A percentile compares a stretch with the other conserved stretches of the same genome.
phyloP scores from a whole-genome alignment of 164 flowering plant species.

The Magnolia changhungtana region DNA sequence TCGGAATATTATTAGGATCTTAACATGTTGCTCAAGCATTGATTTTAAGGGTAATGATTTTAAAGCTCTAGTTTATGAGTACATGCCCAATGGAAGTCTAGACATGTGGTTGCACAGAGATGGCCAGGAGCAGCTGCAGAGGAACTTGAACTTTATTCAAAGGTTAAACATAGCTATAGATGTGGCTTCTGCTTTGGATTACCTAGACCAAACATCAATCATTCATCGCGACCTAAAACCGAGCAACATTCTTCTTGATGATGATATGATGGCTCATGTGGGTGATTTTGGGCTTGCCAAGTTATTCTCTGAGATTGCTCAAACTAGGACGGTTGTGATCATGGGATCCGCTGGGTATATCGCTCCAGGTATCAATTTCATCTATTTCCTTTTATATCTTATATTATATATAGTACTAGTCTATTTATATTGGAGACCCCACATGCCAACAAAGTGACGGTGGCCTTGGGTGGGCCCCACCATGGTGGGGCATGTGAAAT shows the following conservation, averaged over 20 bases:
- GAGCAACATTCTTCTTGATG: constrained; percentile 31
- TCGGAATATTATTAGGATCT: not conserved
- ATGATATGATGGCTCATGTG: constrained; percentile 30
- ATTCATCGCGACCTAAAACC: constrained; percentile 38
- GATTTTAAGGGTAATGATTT: not conserved
- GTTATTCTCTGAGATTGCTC: constrained; percentile 2
- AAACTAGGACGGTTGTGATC: not conserved
- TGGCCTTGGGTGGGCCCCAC: too few species aligned
- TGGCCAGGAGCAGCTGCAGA: not conserved
- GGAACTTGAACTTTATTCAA: not conserved
- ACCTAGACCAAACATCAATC: constrained; percentile 25
- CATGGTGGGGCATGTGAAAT: too few species aligned
- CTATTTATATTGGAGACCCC: too few species aligned
- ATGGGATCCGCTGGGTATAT: not conserved
- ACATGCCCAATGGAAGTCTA: not conserved
- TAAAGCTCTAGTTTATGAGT: not conserved
- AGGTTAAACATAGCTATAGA: constrained; percentile 16
- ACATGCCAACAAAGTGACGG: too few species aligned
- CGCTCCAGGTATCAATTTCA: not conserved
- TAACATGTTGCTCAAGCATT: not conserved
- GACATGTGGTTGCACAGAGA: not conserved
- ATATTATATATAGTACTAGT: too few species aligned
- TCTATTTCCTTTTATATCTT: too few species aligned
- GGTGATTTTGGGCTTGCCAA: constrained; percentile 37
- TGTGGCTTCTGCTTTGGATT: constrained; percentile 30